phyloP scores from a whole-genome alignment of 2,329 filamentous ascomycete species.

The Penicillium sp. region DNA sequence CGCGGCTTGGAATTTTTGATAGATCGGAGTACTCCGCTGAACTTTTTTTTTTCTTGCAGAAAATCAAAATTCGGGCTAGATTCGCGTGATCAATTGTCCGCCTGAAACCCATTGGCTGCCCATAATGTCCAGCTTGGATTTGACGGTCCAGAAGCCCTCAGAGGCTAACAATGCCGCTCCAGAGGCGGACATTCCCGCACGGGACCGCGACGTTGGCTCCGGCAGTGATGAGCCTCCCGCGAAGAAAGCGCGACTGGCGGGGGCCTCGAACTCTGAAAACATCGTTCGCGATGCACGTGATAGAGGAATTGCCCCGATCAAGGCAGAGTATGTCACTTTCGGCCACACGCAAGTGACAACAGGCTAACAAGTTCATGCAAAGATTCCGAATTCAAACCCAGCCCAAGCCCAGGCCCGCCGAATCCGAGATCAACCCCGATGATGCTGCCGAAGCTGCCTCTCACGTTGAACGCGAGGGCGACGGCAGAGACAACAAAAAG shows the following conservation, averaged over 20 bases:
- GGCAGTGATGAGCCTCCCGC: conserved; percentile 47
- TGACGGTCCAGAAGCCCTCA: neutral
- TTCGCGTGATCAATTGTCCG: neutral
- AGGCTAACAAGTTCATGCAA: conserved; percentile 1
- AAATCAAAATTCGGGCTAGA: neutral
- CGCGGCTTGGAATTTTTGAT: conserved; percentile 17
- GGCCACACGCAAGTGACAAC: neutral
- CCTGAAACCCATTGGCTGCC: neutral
- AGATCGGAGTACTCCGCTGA: conserved; percentile 7
- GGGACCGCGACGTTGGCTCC: conserved; percentile 23
- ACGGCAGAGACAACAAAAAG: conserved; percentile 37
- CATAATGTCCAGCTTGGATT: conserved; percentile 8
- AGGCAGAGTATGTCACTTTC: conserved; percentile 56
- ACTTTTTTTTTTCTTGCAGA: neutral
- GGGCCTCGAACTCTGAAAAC: conserved; percentile 24
- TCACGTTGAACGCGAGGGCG: conserved; percentile 40
- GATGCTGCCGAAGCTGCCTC: conserved; percentile 61
- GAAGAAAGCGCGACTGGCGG: conserved; percentile 61
- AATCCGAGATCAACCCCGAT: conserved; percentile 46
- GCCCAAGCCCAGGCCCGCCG: conserved; percentile 13
- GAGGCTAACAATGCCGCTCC: conserved; percentile 4
- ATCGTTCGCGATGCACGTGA: conserved; percentile 33
- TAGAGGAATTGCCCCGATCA: conserved; percentile 68
- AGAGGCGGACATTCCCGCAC: conserved; percentile 20
- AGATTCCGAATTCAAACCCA: conserved; percentile 34